Evolutionary conservation across 2,329 filamentous ascomycete genomes (phyloP), one percentile per base, ranked within the genome.

Genomic region (Claviceps maximensis): DNA sequence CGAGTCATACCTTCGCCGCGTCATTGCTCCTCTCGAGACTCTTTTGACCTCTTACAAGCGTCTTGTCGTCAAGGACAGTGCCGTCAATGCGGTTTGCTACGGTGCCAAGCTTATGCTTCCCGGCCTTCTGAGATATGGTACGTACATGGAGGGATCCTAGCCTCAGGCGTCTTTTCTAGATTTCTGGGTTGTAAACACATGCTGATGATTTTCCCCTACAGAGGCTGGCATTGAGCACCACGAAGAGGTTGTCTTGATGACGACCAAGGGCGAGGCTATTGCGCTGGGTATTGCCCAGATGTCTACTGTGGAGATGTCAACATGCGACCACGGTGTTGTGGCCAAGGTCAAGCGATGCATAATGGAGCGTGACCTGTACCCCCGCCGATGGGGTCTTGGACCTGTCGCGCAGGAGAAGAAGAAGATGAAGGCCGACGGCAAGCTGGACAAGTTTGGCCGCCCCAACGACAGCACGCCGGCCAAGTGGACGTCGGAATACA

Each of bases 311-410:
- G 93, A 97, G 74, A 87, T 98, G 72, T 89, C 89, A 31, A 91
- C 89, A 36, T 97, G 93, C 72, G 90, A 97, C 67, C 93, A 98
- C 72, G 93, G 93, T 63, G 89, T 96, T 55, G 91, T 97, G 55
- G 93, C 93, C 62, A 97, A 96, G 79, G 89, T 98, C 69, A 98
- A 98, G 84, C 86, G 93, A 64, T 95, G 90, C 72, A 98, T 98
- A 71, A 98, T 98, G 93, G 93, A 98, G 79, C 87, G 93, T 63
- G 93, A 97, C 69, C 79, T 97, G 55, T 98, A 98, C 79, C 93
- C 93, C 58, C 82, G 89, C 69, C 79, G 91, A 77, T 98, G 93
- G 93, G 93, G 93, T 60, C 82, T 97, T 66, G 93, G 93, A 57
- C 91, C 93, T 51, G 84, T 91, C 56, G 93, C 93, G 49, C 74